Evolutionary conservation across 108 stramenopile genomes (phyloP).

Genomic region (Skeletonema tropicum): DNA sequence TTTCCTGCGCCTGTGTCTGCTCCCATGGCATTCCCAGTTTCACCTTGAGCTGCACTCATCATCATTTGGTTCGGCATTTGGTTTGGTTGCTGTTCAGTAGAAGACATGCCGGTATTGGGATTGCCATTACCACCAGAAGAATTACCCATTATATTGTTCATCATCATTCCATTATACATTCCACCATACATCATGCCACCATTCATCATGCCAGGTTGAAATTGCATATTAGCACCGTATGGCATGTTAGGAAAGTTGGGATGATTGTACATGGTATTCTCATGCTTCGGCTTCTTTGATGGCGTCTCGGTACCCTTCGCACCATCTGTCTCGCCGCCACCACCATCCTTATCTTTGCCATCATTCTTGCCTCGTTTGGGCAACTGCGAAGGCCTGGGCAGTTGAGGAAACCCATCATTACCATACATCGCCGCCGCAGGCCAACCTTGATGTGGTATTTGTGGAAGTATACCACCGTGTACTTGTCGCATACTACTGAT

Average conservation of each 20-base stretch:
- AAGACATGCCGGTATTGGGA: neutral
- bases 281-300: neutral
- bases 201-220: neutral
- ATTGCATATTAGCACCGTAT: neutral
- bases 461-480: neutral
- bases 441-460: neutral
- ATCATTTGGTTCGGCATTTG: neutral
- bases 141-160: neutral
- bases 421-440: neutral
- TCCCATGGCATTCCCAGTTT: neutral
- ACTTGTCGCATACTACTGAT: neutral
- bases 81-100: neutral
- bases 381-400: neutral
- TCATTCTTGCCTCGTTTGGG: neutral
- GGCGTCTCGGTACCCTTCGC: neutral
- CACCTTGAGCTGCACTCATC: neutral
- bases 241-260: neutral
- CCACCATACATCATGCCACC: neutral
- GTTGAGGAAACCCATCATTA: slow-evolving; percentile 1
- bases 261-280: neutral
- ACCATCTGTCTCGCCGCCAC: neutral
- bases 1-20: neutral
- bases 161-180: neutral
- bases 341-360: neutral
- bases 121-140: neutral